Percentiles rank a stretch among this genome's conserved stretches.
Conservation (phyloP, 2,329 filamentous ascomycete genomes). For the Pyrenochaeta sp. region DNA sequence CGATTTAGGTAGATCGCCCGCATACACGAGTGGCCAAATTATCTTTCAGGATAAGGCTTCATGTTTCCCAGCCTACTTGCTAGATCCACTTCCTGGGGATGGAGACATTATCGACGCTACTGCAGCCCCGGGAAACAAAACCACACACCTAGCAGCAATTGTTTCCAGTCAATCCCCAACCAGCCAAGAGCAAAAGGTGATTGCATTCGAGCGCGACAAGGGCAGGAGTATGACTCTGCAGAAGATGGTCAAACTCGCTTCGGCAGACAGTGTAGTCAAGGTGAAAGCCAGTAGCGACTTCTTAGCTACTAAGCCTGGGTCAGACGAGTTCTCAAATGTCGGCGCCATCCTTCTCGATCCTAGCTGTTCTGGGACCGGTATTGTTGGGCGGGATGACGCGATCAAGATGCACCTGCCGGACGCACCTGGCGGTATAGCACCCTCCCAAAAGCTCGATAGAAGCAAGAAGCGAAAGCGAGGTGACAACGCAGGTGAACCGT, state of each 20-base stretch:
- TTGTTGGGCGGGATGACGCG: constrained; percentile 86
- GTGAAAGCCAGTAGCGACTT: constrained; percentile 84
- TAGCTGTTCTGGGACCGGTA: constrained; percentile 94
- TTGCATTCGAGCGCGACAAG: constrained; percentile 81
- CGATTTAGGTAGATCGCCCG: constrained; percentile 75
- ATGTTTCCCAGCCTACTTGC: constrained; percentile 91
- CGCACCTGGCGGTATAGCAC: constrained; percentile 26
- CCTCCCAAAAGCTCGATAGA: constrained; percentile 22
- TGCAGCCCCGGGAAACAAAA: constrained; percentile 96
- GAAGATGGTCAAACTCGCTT: constrained; percentile 84
- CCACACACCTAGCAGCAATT: constrained; percentile 87
- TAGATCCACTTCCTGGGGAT: constrained; percentile 72
- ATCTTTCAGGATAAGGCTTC: constrained; percentile 97
- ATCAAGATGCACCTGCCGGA: constrained; percentile 66
- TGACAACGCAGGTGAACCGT: constrained; percentile 6
- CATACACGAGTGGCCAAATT: constrained; percentile 79
- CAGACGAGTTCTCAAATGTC: constrained; percentile 72
- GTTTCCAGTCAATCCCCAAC: constrained; percentile 57
- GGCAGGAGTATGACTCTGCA: constrained; percentile 76
- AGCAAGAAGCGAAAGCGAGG: constrained; percentile 47
- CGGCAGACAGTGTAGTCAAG: constrained; percentile 70
- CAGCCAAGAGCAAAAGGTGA: constrained; percentile 61
- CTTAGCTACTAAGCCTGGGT: constrained; percentile 73
- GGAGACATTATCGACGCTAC: constrained; percentile 91
- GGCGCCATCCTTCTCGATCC: constrained; percentile 86